These are phyloP conservation scores for Tillandsia leiboldiana DNA, from an alignment of 176 grass and related monocot genomes.

Conservation along the genomic window DNA sequence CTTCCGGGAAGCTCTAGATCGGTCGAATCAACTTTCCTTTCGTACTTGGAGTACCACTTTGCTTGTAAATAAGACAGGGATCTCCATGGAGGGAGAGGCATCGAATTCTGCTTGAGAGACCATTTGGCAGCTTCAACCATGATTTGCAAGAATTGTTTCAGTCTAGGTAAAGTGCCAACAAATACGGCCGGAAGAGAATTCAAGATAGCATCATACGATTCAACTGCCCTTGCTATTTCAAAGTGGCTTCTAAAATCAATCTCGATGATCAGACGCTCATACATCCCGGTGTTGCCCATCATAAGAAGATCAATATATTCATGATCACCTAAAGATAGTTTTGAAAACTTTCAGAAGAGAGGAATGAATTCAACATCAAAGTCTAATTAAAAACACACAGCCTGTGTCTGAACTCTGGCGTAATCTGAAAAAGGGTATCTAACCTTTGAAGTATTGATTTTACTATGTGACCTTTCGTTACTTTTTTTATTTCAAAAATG, in stretches of 20 bases:
- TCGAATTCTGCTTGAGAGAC: conserved; percentile 92
- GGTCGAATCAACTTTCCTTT: conserved; percentile 30
- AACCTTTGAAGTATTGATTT: no score
- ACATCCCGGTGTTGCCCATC: neutral
- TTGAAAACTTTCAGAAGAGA: neutral
- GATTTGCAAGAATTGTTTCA: conserved; percentile 79
- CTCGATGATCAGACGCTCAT: conserved; percentile 68
- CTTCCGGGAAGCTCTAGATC: conserved; percentile 2
- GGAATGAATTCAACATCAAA: neutral
- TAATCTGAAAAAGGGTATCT: no score
- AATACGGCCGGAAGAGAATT: conserved; percentile 63
- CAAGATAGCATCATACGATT: conserved; percentile 55
- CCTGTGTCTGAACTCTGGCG: no score
- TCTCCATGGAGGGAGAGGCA: conserved; percentile 94
- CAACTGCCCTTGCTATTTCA: conserved; percentile 84
- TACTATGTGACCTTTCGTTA: no score
- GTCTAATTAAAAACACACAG: neutral
- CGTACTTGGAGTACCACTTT: conserved; percentile 74
- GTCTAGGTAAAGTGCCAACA: conserved; percentile 48
- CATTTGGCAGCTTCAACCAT: conserved; percentile 89
- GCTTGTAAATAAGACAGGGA: conserved; percentile 79
- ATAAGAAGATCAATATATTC: conserved; percentile 81
- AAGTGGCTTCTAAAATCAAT: conserved; percentile 96
- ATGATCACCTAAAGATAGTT: conserved; percentile 44
- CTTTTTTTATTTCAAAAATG: no score